A percentile compares a stretch with the other conserved stretches of the same genome.
phyloP scores from a whole-genome alignment of 768 basidiomycete genomes.

The Suillus luteus region DNA sequence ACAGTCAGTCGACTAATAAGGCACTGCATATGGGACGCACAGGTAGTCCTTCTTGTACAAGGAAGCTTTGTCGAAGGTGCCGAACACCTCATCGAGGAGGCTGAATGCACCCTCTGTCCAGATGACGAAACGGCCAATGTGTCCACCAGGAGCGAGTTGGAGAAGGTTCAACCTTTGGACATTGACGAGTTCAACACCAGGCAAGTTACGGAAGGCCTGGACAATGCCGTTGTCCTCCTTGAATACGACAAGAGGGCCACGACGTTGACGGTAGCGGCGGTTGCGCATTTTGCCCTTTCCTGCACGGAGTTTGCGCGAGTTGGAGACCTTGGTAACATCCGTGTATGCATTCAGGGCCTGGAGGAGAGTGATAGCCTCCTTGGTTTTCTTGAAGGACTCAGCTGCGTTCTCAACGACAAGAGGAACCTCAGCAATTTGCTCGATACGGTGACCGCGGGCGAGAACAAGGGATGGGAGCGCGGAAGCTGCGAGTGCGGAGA shows the following conservation, averaged over 20 bases:
- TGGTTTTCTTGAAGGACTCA: constrained; percentile 94
- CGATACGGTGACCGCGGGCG: constrained; percentile 98
- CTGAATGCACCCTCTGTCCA: constrained; percentile 97
- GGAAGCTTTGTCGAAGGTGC: constrained; percentile 89
- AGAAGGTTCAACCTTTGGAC: constrained; percentile 95
- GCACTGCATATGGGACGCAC: constrained; percentile 42
- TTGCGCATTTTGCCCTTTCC: constrained; percentile 98
- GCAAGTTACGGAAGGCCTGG: constrained; percentile 98
- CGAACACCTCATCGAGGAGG: constrained; percentile 93
- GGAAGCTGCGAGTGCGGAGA: constrained; percentile 96
- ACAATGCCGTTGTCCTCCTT: constrained; percentile 97
- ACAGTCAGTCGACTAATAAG: not conserved
- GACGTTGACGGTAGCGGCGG: constrained; percentile 94
- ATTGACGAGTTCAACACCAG: constrained; percentile 96
- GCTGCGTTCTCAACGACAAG: constrained; percentile 79
- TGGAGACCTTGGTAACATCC: constrained; percentile 96
- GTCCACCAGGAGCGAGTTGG: constrained; percentile 99
- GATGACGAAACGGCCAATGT: constrained; percentile 98
- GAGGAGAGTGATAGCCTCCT: constrained; percentile 92
- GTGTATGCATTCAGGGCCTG: constrained; percentile 86
- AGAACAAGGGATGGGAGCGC: constrained; percentile 96
- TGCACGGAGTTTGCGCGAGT: constrained; percentile 94
- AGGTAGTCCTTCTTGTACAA: constrained; percentile 87
- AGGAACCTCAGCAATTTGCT: constrained; percentile 94
- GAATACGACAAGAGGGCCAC: constrained; percentile 96